Base-by-base conservation (phyloP, 78 protist genomes). In the Cyanophora paradoxa region DNA sequence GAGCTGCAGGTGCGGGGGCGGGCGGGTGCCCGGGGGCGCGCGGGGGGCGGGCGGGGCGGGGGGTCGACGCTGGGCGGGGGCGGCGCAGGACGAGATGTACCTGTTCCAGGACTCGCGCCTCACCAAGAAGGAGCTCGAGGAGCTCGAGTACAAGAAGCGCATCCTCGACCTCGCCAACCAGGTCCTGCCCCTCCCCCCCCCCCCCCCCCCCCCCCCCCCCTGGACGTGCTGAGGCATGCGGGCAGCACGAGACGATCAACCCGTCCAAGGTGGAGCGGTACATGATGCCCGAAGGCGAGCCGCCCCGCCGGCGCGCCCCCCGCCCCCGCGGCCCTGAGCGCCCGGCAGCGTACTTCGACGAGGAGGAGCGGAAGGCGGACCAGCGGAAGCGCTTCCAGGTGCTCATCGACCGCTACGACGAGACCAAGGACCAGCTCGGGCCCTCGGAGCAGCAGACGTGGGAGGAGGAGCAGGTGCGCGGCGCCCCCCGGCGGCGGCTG, bases 141-240 rank as follows among this genome's bases (percentile, higher is more conserved):
- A 77, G 24, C 80, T 75, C 37, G 86, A 87, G 64, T 31, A 48
- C 34, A 81, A 85, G 57, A 75, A 85, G 87, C 39, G 62, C 40
- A 37, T 87, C 20, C 77, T 80, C 41, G 79, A 64, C 19, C 62
- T 89, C 11, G 92, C 89, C n/a, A n/a, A n/a, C n/a, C n/a, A n/a
- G n/a, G n/a, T n/a, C n/a, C n/a, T n/a, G n/a, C n/a, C n/a, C n/a
- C n/a, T n/a, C n/a, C n/a, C n/a, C n/a, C n/a, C n/a, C n/a, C n/a
- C n/a, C n/a, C n/a, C n/a, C n/a, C n/a, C n/a, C n/a, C n/a, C n/a
- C n/a, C n/a, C n/a, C n/a, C n/a, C n/a, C n/a, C n/a, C n/a, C n/a
- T n/a, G n/a, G n/a, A n/a, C n/a, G n/a, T n/a, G n/a, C n/a, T n/a
- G n/a, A n/a, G n/a, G n/a, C n/a, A n/a, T n/a, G n/a, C n/a, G n/a